Base-by-base conservation (phyloP, 768 basidiomycete genomes). In the Sistotremastrum niveocremeum region DNA sequence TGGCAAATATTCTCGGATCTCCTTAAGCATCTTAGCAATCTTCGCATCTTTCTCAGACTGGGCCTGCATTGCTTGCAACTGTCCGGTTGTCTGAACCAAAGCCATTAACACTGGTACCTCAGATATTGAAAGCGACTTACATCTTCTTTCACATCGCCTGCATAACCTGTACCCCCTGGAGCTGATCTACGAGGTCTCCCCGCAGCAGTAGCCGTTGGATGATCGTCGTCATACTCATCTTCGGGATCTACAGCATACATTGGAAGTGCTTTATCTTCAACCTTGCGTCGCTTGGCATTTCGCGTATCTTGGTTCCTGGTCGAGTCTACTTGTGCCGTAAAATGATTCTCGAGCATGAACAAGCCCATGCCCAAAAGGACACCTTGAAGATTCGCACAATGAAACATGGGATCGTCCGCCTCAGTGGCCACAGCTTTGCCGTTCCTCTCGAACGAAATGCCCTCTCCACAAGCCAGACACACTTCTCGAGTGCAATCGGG, bases 311-410 rank as follows among this genome's bases (percentile, higher is more conserved):
- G 54, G 46, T 49, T 41, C 48, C 46, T 51, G 41, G 34, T 57
- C 44, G 7, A 32, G 49, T 31, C 34, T 29, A 51, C 44, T 38
- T 52, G 46, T 36, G 81, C 76, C 34, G 69, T 60, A 57, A 81
- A 93, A 34, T 72, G 62, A 45, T 76, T 70, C 60, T 94, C 88
- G 38, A 94, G 71, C 77, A 88, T 88, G 34, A 77, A 77, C 39
- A 94, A 72, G 6, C 93, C 91, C 36, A 94, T 72, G n/a, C 91
- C 93, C 4, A 97, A 68, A 51, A 95, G 79, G 9, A 87, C 76
- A 36, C 91, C 93, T 64, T 95, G 84, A 34, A 94, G 60, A 56
- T 87, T 84, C 5, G 86, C 73, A 61, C 91, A 95, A 63, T 95
- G 91, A 57, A 93, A 87, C 48, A 94, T 63, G 8, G 72, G 70